These are phyloP conservation scores for Backusella mclennaniae DNA, from an alignment of 192 early-diverging fungal genomes.

Conservation along the genomic window DNA sequence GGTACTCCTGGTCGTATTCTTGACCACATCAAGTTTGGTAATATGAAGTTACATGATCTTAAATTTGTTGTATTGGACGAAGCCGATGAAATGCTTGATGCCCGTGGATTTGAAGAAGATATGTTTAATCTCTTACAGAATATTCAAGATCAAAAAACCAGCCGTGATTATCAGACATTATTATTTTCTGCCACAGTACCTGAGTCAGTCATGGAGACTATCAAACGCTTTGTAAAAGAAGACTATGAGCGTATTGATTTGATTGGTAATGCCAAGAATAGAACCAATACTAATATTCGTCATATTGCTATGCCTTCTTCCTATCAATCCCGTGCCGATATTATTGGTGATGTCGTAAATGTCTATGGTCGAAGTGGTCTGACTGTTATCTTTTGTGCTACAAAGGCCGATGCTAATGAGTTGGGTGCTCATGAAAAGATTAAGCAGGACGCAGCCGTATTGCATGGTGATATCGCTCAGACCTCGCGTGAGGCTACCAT, in stretches of 20 bases:
- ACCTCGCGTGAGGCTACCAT: slow-evolving; percentile 76
- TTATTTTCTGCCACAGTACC: slow-evolving; percentile 89
- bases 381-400: slow-evolving; percentile 94
- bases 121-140: slow-evolving; percentile 78
- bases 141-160: slow-evolving; percentile 75
- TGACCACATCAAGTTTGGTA: slow-evolving; percentile 82
- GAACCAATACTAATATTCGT: slow-evolving; percentile 84
- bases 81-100: slow-evolving; percentile 81
- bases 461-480: slow-evolving; percentile 87
- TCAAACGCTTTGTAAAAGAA: slow-evolving; percentile 53
- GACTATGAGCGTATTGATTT: slow-evolving; percentile 76
- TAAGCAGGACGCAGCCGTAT: slow-evolving; percentile 68
- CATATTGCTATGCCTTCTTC: slow-evolving; percentile 85
- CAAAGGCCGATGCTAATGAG: slow-evolving; percentile 87
- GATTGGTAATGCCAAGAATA: slow-evolving; percentile 82
- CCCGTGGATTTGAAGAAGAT: slow-evolving; percentile 76
- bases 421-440: slow-evolving; percentile 77
- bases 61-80: slow-evolving; percentile 72
- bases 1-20: slow-evolving; percentile 84
- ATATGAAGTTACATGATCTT: slow-evolving; percentile 65
- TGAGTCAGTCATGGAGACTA: slow-evolving; percentile 73
- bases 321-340: slow-evolving; percentile 86
- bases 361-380: slow-evolving; percentile 83
- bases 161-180: slow-evolving; percentile 64
- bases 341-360: slow-evolving; percentile 92